Evolutionary conservation across 208 protist genomes (phyloP), one percentile per base, ranked within the genome.

Genomic region (Trypanosoma caninum): DNA sequence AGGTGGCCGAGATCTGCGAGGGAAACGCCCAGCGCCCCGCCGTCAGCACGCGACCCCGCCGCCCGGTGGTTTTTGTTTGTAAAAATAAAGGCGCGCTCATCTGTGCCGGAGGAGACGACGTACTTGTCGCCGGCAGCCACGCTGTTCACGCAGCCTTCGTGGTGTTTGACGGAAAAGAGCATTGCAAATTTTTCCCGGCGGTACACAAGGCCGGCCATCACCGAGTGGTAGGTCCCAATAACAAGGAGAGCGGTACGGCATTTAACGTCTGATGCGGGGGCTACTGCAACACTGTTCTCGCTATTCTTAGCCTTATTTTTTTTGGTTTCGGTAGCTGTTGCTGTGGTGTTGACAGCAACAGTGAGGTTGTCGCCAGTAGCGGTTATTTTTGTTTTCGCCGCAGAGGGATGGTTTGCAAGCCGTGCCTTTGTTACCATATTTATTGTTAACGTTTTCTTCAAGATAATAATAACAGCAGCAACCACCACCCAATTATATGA

Each of bases 71-170:
- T 38, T 57, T 93, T 93, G 59, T 88, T 88, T 2, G 86, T 89
- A 58, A 89, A 93, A 44, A 89, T 66, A 42, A 82, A 84, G 25
- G 87, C 58, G 1, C 82, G 86, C 71, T 93, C 86, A 55, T 93
- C 86, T 0, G 75, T 76, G 51, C 86, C 82, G 44, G 72, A 70
- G 54, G 70, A 80, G 41, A 78, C 82, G 52, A 89, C 69, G 57
- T 87, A 88, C 51, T 65, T 65, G 18, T 63, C 64, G 25, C 65
- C 72, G 0, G 76, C 70, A 10, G 72, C 72, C 13, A 80, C 69
- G 5, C 42, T 64, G 33, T 73, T 84, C 38, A 89, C 46, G 54
- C 61, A 65, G 11, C 81, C 82, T 16, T 81, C 74, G 53, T 93
- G 86, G 50, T 74, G 82, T 68, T 89, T 93, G 25, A 82, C 70